Evolutionary conservation across 805 yeast genomes (phyloP).

Genomic region (Saccharomycopsis schoenii): DNA sequence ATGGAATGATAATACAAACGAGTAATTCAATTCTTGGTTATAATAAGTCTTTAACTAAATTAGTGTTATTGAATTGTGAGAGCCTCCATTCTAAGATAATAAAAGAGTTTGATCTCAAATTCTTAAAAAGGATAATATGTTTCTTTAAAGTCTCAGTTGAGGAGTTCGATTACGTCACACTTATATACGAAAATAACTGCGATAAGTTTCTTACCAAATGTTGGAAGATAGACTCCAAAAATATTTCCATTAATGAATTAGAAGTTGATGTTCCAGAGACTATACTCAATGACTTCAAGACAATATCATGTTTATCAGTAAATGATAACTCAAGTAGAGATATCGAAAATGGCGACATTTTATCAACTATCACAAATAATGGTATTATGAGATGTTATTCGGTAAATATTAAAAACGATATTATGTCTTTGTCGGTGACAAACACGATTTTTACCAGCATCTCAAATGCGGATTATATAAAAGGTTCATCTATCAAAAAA

Average conservation of each 20-base stretch:
- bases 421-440: not conserved
- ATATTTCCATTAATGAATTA: constrained; percentile 24
- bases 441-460: constrained; percentile 47
- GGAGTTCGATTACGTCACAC: constrained; percentile 33
- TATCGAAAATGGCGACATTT: constrained; percentile 27
- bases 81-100: not conserved
- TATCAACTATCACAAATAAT: constrained; percentile 46
- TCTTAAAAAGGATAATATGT: not conserved
- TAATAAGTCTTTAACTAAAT: not conserved
- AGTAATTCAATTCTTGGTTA: not conserved
- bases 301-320: not conserved
- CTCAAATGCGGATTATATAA: constrained; percentile 39
- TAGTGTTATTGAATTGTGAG: not conserved
- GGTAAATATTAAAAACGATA: constrained; percentile 24
- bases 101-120: not conserved
- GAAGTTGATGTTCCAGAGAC: constrained; percentile 25
- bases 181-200: constrained; percentile 34
- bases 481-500: constrained; percentile 69
- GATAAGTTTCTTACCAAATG: constrained; percentile 21
- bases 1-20: not conserved
- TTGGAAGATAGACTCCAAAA: constrained; percentile 30
- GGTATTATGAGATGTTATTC: constrained; percentile 44
- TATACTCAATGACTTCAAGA: not conserved
- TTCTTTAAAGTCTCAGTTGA: not conserved
- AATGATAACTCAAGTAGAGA: constrained; percentile 23